These are phyloP conservation scores for Chenopodium berlandieri DNA, from an alignment of 148 eudicot species.

Conservation along the genomic window DNA sequence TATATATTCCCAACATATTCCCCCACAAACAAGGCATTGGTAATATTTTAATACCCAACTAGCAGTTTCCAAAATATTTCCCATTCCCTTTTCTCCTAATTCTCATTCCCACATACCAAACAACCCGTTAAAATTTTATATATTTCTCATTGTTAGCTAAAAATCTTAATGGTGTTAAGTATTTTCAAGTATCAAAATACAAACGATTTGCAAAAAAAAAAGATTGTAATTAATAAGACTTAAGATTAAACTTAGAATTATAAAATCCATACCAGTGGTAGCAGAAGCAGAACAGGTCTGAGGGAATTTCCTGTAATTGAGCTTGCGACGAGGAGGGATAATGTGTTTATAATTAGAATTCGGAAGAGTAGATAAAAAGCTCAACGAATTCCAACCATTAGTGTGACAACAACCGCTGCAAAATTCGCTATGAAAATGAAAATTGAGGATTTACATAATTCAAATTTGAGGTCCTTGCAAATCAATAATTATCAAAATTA, in stretches of 20 bases:
- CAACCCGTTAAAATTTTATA: too few relatives aligned
- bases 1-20: too few relatives aligned
- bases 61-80: too few relatives aligned
- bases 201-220: too few relatives aligned
- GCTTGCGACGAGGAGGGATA: constrained; percentile 18
- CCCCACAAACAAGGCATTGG: too few relatives aligned
- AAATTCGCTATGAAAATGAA: not conserved
- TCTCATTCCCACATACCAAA: too few relatives aligned
- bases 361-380: constrained; percentile 33
- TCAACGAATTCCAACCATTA: constrained; percentile 57
- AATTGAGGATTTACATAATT: not conserved
- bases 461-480: not conserved
- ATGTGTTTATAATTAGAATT: not conserved
- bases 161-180: too few relatives aligned
- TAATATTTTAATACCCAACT: too few relatives aligned
- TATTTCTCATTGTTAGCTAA: too few relatives aligned
- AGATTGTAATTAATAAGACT: too few relatives aligned
- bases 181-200: too few relatives aligned
- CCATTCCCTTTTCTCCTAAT: too few relatives aligned
- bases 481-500: not conserved
- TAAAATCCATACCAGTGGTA: constrained; percentile 4
- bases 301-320: constrained; percentile 23
- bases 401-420: constrained; percentile 40
- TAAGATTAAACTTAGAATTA: not conserved
- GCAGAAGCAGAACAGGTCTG: constrained; percentile 38